Evolutionary conservation across 306 rosid genomes (phyloP).

Genomic region (Acacia confusa): DNA sequence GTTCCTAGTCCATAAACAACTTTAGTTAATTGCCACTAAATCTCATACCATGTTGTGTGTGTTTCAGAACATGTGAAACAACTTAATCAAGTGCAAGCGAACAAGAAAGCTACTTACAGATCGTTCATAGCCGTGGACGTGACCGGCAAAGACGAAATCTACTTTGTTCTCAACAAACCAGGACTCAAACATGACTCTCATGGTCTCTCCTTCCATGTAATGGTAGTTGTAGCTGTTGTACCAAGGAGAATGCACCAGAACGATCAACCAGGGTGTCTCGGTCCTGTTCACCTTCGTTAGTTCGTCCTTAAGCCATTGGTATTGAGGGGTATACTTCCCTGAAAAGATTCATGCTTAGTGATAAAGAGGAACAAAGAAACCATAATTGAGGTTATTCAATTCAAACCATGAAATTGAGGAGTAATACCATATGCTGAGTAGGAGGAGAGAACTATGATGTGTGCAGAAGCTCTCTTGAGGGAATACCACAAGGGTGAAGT

Average conservation of each 20-base stretch:
- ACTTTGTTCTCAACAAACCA: constrained; percentile 78
- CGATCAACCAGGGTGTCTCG: constrained; percentile 88
- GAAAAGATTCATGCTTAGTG: neutral
- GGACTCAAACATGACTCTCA: constrained; percentile 79
- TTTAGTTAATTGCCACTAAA: neutral
- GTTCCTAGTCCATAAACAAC: constrained; percentile 54
- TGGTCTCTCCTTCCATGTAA: constrained; percentile 92
- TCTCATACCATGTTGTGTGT: neutral
- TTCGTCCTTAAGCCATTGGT: constrained; percentile 69
- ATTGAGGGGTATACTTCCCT: constrained; percentile 88
- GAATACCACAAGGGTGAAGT: constrained; percentile 81
- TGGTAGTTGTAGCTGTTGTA: constrained; percentile 75
- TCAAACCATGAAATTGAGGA: neutral
- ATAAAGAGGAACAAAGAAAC: neutral
- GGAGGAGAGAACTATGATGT: constrained; percentile 76
- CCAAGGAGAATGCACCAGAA: constrained; percentile 74
- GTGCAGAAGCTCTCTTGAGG: constrained; percentile 80
- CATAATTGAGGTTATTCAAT: neutral
- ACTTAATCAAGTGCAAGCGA: neutral
- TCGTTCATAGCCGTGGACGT: constrained; percentile 91
- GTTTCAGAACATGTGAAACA: too few species aligned
- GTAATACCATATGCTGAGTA: constrained; percentile 74
- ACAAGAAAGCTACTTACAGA: constrained; percentile 51
- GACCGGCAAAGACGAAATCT: constrained; percentile 84
- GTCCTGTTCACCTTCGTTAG: constrained; percentile 70